These are phyloP conservation scores for Quercus bicolor DNA, from an alignment of 306 rosid genomes.

Conservation along the genomic window DNA sequence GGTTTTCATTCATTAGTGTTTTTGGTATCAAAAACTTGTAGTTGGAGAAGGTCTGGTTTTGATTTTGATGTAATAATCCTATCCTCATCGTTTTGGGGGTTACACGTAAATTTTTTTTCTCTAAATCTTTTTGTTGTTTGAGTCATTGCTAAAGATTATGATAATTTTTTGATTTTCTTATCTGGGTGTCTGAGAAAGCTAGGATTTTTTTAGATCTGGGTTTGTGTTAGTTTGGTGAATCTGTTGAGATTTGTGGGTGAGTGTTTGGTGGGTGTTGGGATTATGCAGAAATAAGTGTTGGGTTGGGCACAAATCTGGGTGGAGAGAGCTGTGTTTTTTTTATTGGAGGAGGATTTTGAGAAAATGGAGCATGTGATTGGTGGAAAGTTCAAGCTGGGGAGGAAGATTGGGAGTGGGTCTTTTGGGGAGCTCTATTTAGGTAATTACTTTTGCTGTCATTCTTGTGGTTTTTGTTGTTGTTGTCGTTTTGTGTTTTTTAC, in stretches of 20 bases:
- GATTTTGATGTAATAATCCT: not conserved
- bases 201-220: conserved; percentile 11
- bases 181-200: conserved; percentile 30
- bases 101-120: not conserved
- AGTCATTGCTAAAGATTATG: conserved; percentile 11
- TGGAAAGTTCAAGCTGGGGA: conserved; percentile 89
- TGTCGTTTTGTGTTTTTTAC: conserved; percentile 6
- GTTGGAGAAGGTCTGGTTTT: not conserved
- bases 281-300: conserved; percentile 36
- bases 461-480: not conserved
- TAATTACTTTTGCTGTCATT: conserved; percentile 2
- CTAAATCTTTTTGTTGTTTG: not conserved
- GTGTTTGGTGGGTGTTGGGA: conserved; percentile 26
- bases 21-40: not conserved
- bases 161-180: not conserved
- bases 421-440: conserved; percentile 98
- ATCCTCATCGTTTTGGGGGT: not conserved
- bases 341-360: conserved; percentile 31
- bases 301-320: conserved; percentile 42
- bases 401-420: conserved; percentile 99
- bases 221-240: conserved; percentile 29
- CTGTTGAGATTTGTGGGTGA: conserved; percentile 24
- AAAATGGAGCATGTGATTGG: conserved; percentile 93
- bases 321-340: conserved; percentile 11
- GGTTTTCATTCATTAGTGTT: conserved; percentile 17